phyloP scores from a whole-genome alignment of 495 filamentous ascomycete genomes.

The Sordaria brevicollis region DNA sequence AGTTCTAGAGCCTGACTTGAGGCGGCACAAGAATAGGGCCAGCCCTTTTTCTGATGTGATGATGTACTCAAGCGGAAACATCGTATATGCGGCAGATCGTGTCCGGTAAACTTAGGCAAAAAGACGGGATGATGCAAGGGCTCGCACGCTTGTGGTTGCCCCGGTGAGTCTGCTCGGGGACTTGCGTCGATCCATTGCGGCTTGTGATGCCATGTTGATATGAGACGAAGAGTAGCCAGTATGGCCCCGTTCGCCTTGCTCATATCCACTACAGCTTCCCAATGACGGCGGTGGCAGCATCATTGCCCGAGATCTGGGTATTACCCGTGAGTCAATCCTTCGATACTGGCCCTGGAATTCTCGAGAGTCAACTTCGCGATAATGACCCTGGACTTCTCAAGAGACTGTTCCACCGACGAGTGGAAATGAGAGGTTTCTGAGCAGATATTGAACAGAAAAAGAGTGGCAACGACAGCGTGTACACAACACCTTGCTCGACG shows the following conservation, averaged over 20 bases:
- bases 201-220: not conserved
- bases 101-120: not conserved
- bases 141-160: not conserved
- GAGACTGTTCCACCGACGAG: not conserved
- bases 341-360: not conserved
- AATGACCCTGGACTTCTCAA: not conserved
- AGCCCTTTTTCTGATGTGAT: not conserved
- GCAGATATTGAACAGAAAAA: not conserved
- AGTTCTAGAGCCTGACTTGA: not conserved
- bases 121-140: not conserved
- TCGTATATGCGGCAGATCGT: not conserved
- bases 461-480: not conserved
- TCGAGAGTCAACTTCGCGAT: not conserved
- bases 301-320: not conserved
- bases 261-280: not conserved
- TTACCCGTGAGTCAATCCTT: not conserved
- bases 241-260: not conserved
- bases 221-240: not conserved
- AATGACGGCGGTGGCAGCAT: not conserved
- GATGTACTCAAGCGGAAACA: not conserved
- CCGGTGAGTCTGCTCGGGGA: not conserved
- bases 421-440: not conserved
- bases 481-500: not conserved
- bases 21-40: not conserved
- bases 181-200: not conserved